Base-by-base conservation (phyloP, 345 rosid species). In the Rubroshorea leprosula region DNA sequence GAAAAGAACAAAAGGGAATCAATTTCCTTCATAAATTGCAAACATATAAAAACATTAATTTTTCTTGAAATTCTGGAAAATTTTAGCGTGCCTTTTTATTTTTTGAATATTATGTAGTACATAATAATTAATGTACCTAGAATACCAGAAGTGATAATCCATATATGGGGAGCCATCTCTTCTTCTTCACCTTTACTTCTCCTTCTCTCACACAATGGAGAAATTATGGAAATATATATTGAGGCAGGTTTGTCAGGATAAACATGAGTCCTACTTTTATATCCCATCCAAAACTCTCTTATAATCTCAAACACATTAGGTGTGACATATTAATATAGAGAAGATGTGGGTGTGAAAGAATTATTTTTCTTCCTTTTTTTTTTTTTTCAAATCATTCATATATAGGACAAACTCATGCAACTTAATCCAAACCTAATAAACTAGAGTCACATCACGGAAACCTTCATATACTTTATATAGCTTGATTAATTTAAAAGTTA, bases 301-400 rank as follows among this genome's bases (percentile, higher is more conserved):
- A 5, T 19, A 46, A 19, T n/a, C 23, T 17, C 23, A 47, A 49
- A 18, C 54, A 60, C 63, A 29, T 47, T 60, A 47, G 47, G 54
- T 60, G 63, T 60, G 63, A 60, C 16, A 29, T 49, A 59, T 20
- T 48, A 48, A 47, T 48, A 47, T 39, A 58, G 19, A 26, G 45
- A 15, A 13, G 22, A 29, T 1, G 20, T 15, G 23, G 45, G 53
- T 51, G 1, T 49, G 25, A 24, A 23, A 23, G 5, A 23, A 51
- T 14, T 52, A 12, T 0, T 25, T 2, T 6, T 15, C 9, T 2
- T 3, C n/a, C n/a, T n/a, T n/a, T n/a, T n/a, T n/a, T n/a, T n/a
- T n/a, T n/a, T n/a, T n/a, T n/a, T n/a, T n/a, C n/a, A n/a, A n/a
- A n/a, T n/a, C n/a, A n/a, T n/a, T n/a, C n/a, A n/a, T n/a, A n/a